Evolutionary conservation across 352 stramenopile genomes (phyloP).

Genomic region (Phytophthora vignae): DNA sequence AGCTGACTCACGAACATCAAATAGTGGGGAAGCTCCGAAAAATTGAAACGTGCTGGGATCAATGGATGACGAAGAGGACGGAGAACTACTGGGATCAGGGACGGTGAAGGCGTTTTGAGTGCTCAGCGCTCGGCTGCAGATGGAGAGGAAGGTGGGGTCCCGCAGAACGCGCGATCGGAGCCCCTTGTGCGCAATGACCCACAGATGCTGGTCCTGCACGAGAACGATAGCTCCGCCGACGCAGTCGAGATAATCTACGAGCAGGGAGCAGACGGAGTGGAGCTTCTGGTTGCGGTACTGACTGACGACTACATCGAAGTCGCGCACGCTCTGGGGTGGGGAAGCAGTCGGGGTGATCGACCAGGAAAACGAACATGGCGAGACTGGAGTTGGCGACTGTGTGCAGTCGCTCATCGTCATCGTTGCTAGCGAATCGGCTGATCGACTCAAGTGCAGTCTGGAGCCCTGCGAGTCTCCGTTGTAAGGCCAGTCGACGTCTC

Average conservation of each 20-base stretch:
- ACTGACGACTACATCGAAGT: conserved; percentile 76
- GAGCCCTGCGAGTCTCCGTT: conserved; percentile 39
- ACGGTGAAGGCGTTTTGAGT: conserved; percentile 58
- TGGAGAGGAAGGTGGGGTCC: conserved; percentile 62
- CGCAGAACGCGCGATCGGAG: conserved; percentile 59
- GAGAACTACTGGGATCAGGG: conserved; percentile 42
- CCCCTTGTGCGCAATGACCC: conserved; percentile 72
- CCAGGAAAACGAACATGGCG: conserved; percentile 46
- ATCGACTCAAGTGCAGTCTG: conserved; percentile 33
- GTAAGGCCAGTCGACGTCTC: conserved; percentile 58
- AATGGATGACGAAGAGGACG: conserved; percentile 2
- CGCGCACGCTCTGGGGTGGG: conserved; percentile 25
- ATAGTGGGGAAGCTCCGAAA: conserved; percentile 66
- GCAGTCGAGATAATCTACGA: conserved; percentile 80
- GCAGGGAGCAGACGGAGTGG: conserved; percentile 72
- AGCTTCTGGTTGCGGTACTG: conserved; percentile 78
- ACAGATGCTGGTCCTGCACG: conserved; percentile 64
- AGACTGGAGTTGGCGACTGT: conserved; percentile 28
- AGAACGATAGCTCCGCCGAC: conserved; percentile 72
- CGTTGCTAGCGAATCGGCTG: conserved; percentile 31
- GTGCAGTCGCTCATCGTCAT: conserved; percentile 34
- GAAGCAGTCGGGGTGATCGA: conserved; percentile 47
- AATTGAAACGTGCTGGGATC: conserved; percentile 60
- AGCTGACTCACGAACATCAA: conserved; percentile 39
- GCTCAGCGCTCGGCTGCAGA: conserved; percentile 58